Evolutionary conservation across 169 alveolate species (phyloP).

Genomic region (Theileria luwenshuni): DNA sequence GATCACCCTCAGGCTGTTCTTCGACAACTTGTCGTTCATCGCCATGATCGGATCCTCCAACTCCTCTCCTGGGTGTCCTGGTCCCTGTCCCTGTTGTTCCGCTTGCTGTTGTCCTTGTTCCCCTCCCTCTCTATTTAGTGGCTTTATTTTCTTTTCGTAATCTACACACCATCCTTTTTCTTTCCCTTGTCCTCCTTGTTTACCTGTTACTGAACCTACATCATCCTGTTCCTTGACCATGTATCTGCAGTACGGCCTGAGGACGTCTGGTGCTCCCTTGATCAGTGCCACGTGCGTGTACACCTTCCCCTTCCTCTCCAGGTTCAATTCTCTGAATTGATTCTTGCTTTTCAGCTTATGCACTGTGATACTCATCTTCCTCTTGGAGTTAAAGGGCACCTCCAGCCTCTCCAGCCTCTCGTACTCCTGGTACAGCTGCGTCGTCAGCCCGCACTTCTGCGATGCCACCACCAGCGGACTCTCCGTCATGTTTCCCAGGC

Average conservation of each 20-base stretch:
- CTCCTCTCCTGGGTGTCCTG: background rate
- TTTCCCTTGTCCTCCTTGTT: conserved; percentile 25
- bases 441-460: conserved; percentile 83
- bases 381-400: conserved; percentile 86
- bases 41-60: background rate
- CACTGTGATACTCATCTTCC: conserved; percentile 88
- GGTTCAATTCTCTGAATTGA: conserved; percentile 66
- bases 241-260: conserved; percentile 42
- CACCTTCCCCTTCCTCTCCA: conserved; percentile 6
- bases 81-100: background rate
- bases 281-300: conserved; percentile 86
- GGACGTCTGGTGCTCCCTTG: conserved; percentile 90
- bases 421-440: conserved; percentile 46
- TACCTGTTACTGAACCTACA: background rate
- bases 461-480: conserved; percentile 89
- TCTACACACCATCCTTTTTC: conserved; percentile 20
- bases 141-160: too few species aligned
- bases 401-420: conserved; percentile 73
- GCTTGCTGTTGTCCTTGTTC: background rate
- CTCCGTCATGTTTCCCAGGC: conserved; percentile 89
- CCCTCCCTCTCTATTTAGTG: too few species aligned
- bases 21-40: conserved; percentile 73
- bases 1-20: conserved; percentile 85
- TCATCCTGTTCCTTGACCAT: conserved; percentile 27
- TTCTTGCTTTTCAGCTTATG: conserved; percentile 72